A percentile compares a stretch with the other conserved stretches of the same genome.
Evolutionary conservation across 352 stramenopile genomes (phyloP).

Genomic region (Blastocystis sp.): DNA sequence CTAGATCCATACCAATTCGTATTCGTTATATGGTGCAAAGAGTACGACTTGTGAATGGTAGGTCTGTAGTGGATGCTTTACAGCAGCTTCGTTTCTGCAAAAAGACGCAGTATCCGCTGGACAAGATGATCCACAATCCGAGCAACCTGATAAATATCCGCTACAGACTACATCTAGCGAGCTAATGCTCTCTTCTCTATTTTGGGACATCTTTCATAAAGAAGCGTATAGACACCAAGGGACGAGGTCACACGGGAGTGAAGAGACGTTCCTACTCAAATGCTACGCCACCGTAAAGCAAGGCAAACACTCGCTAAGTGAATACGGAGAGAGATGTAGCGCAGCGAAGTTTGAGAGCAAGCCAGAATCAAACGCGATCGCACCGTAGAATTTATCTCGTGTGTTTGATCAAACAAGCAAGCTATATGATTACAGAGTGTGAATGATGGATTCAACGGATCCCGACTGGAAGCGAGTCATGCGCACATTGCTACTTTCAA

Average conservation of each 20-base stretch:
- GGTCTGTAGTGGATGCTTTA: neutral
- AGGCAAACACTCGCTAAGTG: conserved; percentile 10
- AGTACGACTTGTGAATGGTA: neutral
- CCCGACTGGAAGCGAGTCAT: conserved; percentile 64
- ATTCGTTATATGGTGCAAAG: conserved; percentile 3
- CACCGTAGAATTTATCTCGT: conserved; percentile 8
- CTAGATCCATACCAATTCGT: neutral
- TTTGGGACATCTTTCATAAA: conserved; percentile 20
- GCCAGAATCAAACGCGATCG: conserved; percentile 6
- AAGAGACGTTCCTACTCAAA: conserved; percentile 8
- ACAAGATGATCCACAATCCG: conserved; percentile 34
- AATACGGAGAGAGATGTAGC: neutral
- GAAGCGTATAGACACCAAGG: conserved; percentile 29
- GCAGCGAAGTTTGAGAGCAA: conserved; percentile 36
- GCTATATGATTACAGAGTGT: neutral
- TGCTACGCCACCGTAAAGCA: neutral
- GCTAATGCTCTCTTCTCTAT: neutral
- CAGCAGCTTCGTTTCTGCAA: conserved; percentile 50
- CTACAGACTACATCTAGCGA: neutral
- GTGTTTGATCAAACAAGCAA: neutral
- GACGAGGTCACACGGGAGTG: neutral
- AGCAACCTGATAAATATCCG: conserved; percentile 33
- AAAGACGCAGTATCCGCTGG: conserved; percentile 43
- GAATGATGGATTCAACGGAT: neutral
- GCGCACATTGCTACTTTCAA: conserved; percentile 62